These are phyloP conservation scores for Neobulgaria alba DNA, from an alignment of 2,329 filamentous ascomycete genomes.

Conservation along the genomic window DNA sequence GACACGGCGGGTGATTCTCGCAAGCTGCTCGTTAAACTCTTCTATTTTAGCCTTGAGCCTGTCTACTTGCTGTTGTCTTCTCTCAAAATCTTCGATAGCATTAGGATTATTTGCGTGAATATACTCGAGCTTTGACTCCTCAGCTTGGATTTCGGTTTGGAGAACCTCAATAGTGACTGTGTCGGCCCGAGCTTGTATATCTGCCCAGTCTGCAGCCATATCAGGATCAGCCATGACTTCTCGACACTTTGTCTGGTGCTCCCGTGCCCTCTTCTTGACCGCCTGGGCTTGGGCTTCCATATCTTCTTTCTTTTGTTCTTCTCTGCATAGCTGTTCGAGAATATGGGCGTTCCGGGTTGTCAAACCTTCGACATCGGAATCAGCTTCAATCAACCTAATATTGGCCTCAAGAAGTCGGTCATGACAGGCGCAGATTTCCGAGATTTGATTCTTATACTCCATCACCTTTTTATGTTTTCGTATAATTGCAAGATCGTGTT, in stretches of 20 bases:
- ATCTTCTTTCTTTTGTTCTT: slow-evolving; percentile 34
- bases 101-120: slow-evolving; percentile 70
- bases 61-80: slow-evolving; percentile 61
- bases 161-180: slow-evolving; percentile 54
- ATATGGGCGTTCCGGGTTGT: slow-evolving; percentile 55
- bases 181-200: slow-evolving; percentile 35
- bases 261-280: slow-evolving; percentile 33
- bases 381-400: slow-evolving; percentile 67
- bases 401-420: slow-evolving; percentile 60
- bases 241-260: slow-evolving; percentile 33
- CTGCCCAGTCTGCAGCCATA: slow-evolving; percentile 32
- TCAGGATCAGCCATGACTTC: slow-evolving; percentile 28
- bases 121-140: slow-evolving; percentile 67
- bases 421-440: slow-evolving; percentile 52
- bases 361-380: slow-evolving; percentile 70
- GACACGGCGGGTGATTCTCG: slow-evolving; percentile 49
- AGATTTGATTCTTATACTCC: slow-evolving; percentile 49
- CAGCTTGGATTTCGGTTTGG: slow-evolving; percentile 63
- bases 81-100: slow-evolving; percentile 69
- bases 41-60: slow-evolving; percentile 52
- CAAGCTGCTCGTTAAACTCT: slow-evolving; percentile 45
- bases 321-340: slow-evolving; percentile 38
- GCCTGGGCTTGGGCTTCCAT: slow-evolving; percentile 32
- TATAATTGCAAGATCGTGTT: slow-evolving; percentile 47
- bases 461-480: slow-evolving; percentile 47